These are phyloP conservation scores for Fusarium sp. DNA, from an alignment of 2,329 filamentous ascomycete genomes.

Conservation along the genomic window DNA sequence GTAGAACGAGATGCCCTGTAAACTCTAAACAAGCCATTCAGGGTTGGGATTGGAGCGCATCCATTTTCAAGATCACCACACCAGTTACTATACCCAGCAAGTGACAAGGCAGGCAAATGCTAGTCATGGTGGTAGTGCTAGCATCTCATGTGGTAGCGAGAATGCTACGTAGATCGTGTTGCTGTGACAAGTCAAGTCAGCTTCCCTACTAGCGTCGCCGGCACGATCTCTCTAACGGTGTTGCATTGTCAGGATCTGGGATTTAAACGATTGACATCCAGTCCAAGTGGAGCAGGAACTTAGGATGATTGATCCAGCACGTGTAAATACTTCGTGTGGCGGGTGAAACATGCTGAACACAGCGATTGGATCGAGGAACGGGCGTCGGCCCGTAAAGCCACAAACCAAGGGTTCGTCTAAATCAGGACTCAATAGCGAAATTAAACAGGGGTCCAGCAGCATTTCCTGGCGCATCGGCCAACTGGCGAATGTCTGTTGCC, in stretches of 20 bases:
- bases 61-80: slow-evolving; percentile 18
- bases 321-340: slow-evolving; percentile 12
- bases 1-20: slow-evolving; percentile 2
- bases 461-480: slow-evolving; percentile 8
- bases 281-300: slow-evolving; percentile 6
- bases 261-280: slow-evolving; percentile 3
- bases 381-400: slow-evolving; percentile 35
- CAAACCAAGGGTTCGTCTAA: slow-evolving; percentile 17
- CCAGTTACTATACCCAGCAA: background rate
- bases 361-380: slow-evolving; percentile 24
- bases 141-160: slow-evolving; percentile 16
- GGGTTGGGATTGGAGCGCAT: slow-evolving; percentile 40
- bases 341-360: slow-evolving; percentile 6
- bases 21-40: slow-evolving; percentile 12
- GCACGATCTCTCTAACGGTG: slow-evolving; percentile 40
- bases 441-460: slow-evolving; percentile 37
- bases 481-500: slow-evolving; percentile 2
- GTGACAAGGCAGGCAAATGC: background rate
- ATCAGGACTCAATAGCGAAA: slow-evolving; percentile 36
- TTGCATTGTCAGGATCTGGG: slow-evolving; percentile 30
- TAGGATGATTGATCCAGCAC: slow-evolving; percentile 1
- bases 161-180: slow-evolving; percentile 17
- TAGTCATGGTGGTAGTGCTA: slow-evolving; percentile 5
- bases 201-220: slow-evolving; percentile 10
- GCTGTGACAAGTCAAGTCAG: slow-evolving; percentile 14